A percentile compares a stretch with the other conserved stretches of the same genome.
phyloP scores from a whole-genome alignment of 495 filamentous ascomycete species.

The Glutinoglossum americanum region DNA sequence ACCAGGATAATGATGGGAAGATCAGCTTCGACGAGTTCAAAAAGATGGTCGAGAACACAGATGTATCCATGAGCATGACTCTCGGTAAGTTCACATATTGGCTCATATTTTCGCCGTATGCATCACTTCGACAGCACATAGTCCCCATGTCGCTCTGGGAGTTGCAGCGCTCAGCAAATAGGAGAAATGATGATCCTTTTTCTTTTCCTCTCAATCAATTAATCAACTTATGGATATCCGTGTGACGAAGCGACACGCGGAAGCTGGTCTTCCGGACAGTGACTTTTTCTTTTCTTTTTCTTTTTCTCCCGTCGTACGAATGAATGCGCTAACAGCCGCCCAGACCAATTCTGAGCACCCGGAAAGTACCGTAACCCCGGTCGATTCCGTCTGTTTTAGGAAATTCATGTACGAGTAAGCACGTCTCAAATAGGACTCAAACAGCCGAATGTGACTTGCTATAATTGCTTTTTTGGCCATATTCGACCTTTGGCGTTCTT shows the following conservation, averaged over 20 bases:
- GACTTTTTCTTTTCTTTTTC: not conserved
- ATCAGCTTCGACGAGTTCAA: conserved; percentile 99
- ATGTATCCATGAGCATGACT: conserved; percentile 96
- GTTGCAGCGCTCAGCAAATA: not conserved
- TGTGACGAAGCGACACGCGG: too few relatives aligned
- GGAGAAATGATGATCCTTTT: too few relatives aligned
- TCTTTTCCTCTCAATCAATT: not conserved
- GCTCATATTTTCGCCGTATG: not conserved
- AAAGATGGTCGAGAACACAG: conserved; percentile 96
- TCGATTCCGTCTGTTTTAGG: not conserved
- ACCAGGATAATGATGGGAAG: conserved; percentile 86
- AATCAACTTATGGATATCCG: not conserved
- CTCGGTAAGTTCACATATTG: conserved; percentile 39
- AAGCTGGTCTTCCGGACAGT: too few relatives aligned
- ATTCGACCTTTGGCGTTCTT: not conserved
- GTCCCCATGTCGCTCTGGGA: not conserved
- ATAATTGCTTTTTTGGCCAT: not conserved
- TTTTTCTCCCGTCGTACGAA: not conserved
- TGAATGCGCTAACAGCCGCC: not conserved
- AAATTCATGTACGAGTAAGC: not conserved
- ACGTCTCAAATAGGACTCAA: not conserved
- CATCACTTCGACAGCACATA: not conserved
- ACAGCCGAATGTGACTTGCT: not conserved
- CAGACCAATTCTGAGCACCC: not conserved
- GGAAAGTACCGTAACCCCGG: not conserved